Evolutionary conservation across 179 eudicot genomes (phyloP), one percentile per base, ranked within the genome.

Genomic region (Beta corolliflora): DNA sequence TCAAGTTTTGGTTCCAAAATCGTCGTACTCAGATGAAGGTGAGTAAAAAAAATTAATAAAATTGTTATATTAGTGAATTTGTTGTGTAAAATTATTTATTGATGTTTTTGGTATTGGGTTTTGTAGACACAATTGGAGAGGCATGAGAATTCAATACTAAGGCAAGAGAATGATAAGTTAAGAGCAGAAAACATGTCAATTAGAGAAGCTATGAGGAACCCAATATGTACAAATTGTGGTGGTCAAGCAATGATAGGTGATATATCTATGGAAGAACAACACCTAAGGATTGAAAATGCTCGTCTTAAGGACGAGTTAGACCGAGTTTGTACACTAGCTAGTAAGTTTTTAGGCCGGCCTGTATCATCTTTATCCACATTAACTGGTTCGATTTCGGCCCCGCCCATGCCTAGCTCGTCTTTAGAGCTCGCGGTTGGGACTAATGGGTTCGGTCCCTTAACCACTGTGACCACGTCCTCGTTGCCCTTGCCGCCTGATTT

Each of bases 11-110:
- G 99, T 96, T 96, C 77, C 99, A 96, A 79, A 96, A 96, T 85
- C 91, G 99, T 8, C 86, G 99, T n/a, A 97, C 99, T 66, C 99
- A 97, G 66, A 94, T 93, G 98, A 97, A 97, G 97, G 99, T 94
- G 85, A 19, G 73, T 81, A 0, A 48, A 29, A n/a, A n/a, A 29
- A 29, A 29, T 1, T 29, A 29, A 18, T 10, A 7, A 8, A 25
- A 60, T 65, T 21, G 9, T 2, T 3, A 65, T 56, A 45, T 61
- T 31, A n/a, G 15, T 9, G 4, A 15, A 13, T 9, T 44, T 45
- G n/a, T 18, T 16, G 18, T 53, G 71, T 73, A 60, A 58, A 58
- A 66, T 71, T 65, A n/a, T n/a, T n/a, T n/a, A 76, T 36, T 58
- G 1, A 79, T 63, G 29, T 48, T 44, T 71, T 31, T 50, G 31